Evolutionary conservation across 306 rosid genomes (phyloP).

Genomic region (Quercus alba): DNA sequence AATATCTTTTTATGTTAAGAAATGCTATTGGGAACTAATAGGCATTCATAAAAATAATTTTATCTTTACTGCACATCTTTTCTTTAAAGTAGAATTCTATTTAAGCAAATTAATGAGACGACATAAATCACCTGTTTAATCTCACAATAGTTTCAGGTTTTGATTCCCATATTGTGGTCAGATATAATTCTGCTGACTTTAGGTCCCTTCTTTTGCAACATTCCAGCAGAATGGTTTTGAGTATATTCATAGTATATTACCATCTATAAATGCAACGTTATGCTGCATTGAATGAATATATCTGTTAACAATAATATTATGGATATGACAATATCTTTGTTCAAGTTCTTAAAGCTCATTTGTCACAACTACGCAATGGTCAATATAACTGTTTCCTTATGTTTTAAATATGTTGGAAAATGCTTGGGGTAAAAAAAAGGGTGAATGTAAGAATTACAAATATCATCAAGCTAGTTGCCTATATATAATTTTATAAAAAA

Average conservation of each 20-base stretch:
- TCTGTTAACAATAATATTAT: neutral
- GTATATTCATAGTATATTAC: neutral
- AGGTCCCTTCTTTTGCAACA: neutral
- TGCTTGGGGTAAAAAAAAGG: neutral
- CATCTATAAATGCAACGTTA: neutral
- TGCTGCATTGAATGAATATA: neutral
- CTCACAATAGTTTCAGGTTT: neutral
- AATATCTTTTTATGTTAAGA: neutral
- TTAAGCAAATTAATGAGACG: neutral
- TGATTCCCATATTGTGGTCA: neutral
- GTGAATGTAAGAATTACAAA: neutral
- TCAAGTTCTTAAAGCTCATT: neutral
- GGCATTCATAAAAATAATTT: neutral
- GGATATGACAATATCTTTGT: neutral
- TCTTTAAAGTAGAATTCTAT: neutral
- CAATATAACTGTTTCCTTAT: neutral
- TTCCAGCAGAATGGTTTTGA: neutral
- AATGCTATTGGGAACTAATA: neutral
- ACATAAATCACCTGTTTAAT: neutral
- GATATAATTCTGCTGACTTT: neutral
- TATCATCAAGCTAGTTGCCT: neutral
- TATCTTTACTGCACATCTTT: neutral
- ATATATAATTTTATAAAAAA: neutral
- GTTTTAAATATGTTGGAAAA: neutral
- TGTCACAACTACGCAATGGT: neutral